A percentile compares a stretch with the other conserved stretches of the same genome.
These are phyloP conservation scores for Tolypocladium guangdongense DNA, from an alignment of 2,329 filamentous ascomycete species.

Conservation along the genomic window DNA sequence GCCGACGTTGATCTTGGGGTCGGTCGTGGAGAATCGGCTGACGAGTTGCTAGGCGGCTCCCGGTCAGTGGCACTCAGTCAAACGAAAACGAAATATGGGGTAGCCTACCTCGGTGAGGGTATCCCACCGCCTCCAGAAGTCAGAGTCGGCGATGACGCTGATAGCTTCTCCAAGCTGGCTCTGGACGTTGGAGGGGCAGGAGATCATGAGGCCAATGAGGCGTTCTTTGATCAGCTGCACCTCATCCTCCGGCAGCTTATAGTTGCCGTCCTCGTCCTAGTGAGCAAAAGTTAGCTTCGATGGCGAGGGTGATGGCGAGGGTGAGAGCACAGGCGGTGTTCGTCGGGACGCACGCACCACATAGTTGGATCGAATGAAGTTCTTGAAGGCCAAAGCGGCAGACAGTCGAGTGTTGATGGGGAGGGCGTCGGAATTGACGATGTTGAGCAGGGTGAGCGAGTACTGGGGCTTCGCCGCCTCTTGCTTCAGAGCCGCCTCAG, in stretches of 20 bases:
- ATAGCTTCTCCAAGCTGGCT: conserved; percentile 93
- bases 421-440: conserved; percentile 66
- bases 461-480: conserved; percentile 80
- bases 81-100: not conserved
- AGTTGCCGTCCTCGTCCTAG: conserved; percentile 82
- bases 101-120: conserved; percentile 67
- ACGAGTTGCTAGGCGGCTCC: conserved; percentile 59
- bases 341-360: conserved; percentile 43
- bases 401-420: conserved; percentile 73
- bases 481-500: conserved; percentile 67
- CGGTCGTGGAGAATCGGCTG: conserved; percentile 68
- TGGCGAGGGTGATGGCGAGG: not conserved
- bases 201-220: conserved; percentile 93
- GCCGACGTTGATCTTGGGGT: conserved; percentile 80
- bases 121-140: conserved; percentile 94
- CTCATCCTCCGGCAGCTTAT: conserved; percentile 76
- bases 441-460: conserved; percentile 78
- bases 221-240: conserved; percentile 87
- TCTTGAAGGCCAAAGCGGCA: conserved; percentile 93
- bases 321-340: not conserved
- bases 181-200: conserved; percentile 77
- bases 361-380: conserved; percentile 92
- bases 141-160: conserved; percentile 93
- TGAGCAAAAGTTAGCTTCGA: conserved; percentile 6
- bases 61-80: conserved; percentile 2